Evolutionary conservation across 2,329 filamentous ascomycete genomes (phyloP).

Genomic region (Pyrenophora teres): DNA sequence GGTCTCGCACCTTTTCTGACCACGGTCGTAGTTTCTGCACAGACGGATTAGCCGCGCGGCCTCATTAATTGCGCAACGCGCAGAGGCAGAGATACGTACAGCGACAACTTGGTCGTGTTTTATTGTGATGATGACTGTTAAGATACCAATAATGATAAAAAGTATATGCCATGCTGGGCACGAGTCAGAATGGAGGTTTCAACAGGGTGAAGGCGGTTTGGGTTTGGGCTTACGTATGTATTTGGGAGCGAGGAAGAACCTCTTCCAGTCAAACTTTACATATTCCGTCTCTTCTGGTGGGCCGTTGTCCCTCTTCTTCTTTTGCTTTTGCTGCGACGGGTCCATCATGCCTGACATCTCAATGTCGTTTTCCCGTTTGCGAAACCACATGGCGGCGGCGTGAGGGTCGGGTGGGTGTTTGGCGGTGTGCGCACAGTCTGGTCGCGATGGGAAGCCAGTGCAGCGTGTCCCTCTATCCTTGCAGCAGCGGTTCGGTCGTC

Average conservation of each 20-base stretch:
- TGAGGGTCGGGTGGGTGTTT: neutral
- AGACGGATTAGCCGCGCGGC: conserved; percentile 12
- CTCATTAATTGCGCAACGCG: neutral
- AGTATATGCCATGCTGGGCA: conserved; percentile 40
- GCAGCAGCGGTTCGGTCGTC: neutral
- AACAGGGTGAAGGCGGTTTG: neutral
- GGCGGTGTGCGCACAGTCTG: too few relatives aligned
- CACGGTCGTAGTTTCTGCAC: conserved; percentile 40
- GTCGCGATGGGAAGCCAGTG: neutral
- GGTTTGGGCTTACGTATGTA: conserved; percentile 38
- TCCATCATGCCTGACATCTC: conserved; percentile 36
- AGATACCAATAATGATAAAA: conserved; percentile 30
- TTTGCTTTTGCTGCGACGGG: conserved; percentile 5
- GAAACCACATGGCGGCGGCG: conserved; percentile 24
- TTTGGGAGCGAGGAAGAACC: conserved; percentile 40
- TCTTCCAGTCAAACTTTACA: conserved; percentile 41
- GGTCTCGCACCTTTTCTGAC: conserved; percentile 41
- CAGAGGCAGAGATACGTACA: conserved; percentile 19
- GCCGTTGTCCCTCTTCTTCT: conserved; percentile 20
- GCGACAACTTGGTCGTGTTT: conserved; percentile 40
- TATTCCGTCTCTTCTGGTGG: conserved; percentile 41
- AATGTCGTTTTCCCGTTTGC: conserved; percentile 34
- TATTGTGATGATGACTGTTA: conserved; percentile 37
- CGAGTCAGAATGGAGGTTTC: conserved; percentile 11
- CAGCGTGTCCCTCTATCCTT: neutral